These are phyloP conservation scores for Trichosporon faecale DNA, from an alignment of 1,284 basidiomycete species.

Conservation along the genomic window DNA sequence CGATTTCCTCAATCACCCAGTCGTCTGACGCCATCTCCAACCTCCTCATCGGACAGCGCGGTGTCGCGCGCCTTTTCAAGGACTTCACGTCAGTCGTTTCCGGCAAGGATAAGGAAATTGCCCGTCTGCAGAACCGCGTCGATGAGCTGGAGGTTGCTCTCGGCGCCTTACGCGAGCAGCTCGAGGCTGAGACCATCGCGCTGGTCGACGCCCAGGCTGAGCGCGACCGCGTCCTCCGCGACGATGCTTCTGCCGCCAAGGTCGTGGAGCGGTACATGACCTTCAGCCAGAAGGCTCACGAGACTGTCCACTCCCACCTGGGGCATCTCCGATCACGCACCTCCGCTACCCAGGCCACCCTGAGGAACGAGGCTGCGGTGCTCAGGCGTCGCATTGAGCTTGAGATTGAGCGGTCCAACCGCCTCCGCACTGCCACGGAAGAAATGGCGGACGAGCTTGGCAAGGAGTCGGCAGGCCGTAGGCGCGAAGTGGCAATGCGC, in stretches of 20 bases:
- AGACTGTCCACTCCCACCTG: conserved; percentile 66
- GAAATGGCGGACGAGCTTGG: conserved; percentile 69
- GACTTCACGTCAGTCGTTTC: conserved; percentile 45
- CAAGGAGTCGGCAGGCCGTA: conserved; percentile 69
- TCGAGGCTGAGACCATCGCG: conserved; percentile 67
- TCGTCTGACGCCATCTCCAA: conserved; percentile 45
- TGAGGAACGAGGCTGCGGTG: conserved; percentile 48
- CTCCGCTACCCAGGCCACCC: conserved; percentile 61
- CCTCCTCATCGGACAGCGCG: conserved; percentile 47
- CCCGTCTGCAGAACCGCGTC: conserved; percentile 72
- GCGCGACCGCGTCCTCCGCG: conserved; percentile 61
- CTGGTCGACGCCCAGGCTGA: conserved; percentile 57
- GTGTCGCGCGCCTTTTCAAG: conserved; percentile 47
- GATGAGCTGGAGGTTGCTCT: conserved; percentile 70
- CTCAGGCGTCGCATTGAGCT: conserved; percentile 27
- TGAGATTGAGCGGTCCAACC: conserved; percentile 48
- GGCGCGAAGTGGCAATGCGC: conserved; percentile 68
- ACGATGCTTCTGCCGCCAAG: conserved; percentile 72
- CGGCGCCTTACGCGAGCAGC: conserved; percentile 56
- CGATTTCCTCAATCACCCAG: conserved; percentile 9
- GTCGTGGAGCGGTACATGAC: conserved; percentile 89
- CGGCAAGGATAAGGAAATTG: conserved; percentile 56
- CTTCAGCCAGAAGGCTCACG: conserved; percentile 76
- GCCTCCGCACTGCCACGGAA: conserved; percentile 64
- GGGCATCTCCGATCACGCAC: conserved; percentile 59